Evolutionary conservation across 2,329 filamentous ascomycete genomes (phyloP), one percentile per base, ranked within the genome.

Genomic region (Epichloe baconii): DNA sequence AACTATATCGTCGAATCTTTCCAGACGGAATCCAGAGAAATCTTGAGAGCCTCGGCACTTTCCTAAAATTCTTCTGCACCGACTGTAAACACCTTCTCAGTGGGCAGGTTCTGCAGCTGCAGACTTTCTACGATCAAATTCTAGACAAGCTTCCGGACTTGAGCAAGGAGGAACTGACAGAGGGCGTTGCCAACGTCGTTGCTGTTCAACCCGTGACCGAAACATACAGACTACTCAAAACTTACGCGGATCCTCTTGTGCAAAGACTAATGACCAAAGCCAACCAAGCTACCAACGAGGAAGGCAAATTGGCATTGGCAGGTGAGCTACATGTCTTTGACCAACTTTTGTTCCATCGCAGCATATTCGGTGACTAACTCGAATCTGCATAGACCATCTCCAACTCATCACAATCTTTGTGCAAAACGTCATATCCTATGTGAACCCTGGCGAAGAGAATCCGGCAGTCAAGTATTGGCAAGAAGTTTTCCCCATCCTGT

Each of bases 1-100:
- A 89, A 88, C 61, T 98, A 95, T 69, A 95, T 98, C 61, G 90
- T 95, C 57, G 86, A 84, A 4, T 93, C 90, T 0, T 98, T 98
- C 70, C 79, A 88, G 57, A 87, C 91, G 52, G 80, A 83, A 42
- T 95, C 90, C 0, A 86, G 85, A 61, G 94, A 98, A 63, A 90
- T 98, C 51, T 79, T 95, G 40, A 82, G 90, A 56, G 93, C 91
- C 19, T 88, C 93, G 17, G 93, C 93, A 5, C 80, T 97, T 67
- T 86, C 93, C 90, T 98, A 72, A 95, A 94, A 62, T 98, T 93
- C 72, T 90, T 98, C 69, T 97, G 94, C 63, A 89, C 85, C 14
- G 93, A 98, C 68, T 98, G 93, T 73, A 88, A 86, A 58, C 82
- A 88, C 62, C 76, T 95, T 37, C 77, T 98, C 23, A 86, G 88